These are phyloP conservation scores for Leishmania tropica DNA, from an alignment of 208 protist genomes.

Conservation along the genomic window DNA sequence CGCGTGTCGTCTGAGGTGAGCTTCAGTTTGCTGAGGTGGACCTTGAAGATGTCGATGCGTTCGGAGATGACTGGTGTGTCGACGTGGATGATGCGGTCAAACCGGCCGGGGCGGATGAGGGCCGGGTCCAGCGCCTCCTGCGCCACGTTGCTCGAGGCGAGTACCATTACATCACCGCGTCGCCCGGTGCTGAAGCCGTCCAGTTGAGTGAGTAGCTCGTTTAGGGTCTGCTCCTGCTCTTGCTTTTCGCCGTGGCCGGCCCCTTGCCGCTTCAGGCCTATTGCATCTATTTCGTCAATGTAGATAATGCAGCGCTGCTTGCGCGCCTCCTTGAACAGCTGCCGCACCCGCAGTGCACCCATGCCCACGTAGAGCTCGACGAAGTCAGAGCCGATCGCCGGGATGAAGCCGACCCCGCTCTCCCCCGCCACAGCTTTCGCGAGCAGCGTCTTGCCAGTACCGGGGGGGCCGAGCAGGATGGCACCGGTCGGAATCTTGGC, in stretches of 20 bases:
- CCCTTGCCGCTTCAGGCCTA: constrained; percentile 87
- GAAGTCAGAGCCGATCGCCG: constrained; percentile 95
- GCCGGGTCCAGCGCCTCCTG: constrained; percentile 93
- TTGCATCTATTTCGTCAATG: constrained; percentile 99
- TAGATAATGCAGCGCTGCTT: constrained; percentile 97
- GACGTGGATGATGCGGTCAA: constrained; percentile 95
- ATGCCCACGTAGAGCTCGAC: constrained; percentile 97
- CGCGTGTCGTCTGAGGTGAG: constrained; percentile 29
- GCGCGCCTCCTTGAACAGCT: constrained; percentile 94
- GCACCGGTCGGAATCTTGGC: constrained; percentile 88
- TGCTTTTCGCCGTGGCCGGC: constrained; percentile 82
- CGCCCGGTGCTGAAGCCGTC: constrained; percentile 93
- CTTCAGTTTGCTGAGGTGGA: constrained; percentile 90
- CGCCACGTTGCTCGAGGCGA: constrained; percentile 96
- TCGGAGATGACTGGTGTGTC: constrained; percentile 93
- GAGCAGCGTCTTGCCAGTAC: constrained; percentile 95
- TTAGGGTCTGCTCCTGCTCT: constrained; percentile 97
- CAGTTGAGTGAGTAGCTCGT: constrained; percentile 97
- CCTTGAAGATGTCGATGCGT: constrained; percentile 95
- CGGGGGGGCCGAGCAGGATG: constrained; percentile 92
- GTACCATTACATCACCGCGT: constrained; percentile 90
- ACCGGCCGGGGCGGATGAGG: constrained; percentile 91
- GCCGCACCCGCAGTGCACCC: constrained; percentile 92
- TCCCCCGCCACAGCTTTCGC: constrained; percentile 94
- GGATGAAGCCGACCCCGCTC: constrained; percentile 92